phyloP scores from a whole-genome alignment of 768 basidiomycete genomes.

The Termitomyces sp. region DNA sequence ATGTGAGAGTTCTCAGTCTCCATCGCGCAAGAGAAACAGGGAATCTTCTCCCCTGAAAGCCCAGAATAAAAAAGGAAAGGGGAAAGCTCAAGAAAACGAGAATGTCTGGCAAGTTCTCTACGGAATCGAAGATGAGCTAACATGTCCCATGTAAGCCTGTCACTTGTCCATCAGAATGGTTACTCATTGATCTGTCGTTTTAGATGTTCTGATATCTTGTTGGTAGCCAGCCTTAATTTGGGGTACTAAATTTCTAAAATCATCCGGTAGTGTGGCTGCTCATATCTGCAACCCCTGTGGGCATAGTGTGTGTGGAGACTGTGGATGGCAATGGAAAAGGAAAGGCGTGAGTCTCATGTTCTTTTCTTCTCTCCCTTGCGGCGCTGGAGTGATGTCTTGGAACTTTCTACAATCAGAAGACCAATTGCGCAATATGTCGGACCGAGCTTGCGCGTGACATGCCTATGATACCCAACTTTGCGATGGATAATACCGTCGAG shows the following conservation, averaged over 20 bases:
- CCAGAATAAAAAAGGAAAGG: slow-evolving; percentile 40
- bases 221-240: slow-evolving; percentile 17
- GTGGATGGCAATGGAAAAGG: slow-evolving; percentile 53
- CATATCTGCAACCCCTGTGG: slow-evolving; percentile 69
- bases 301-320: slow-evolving; percentile 66
- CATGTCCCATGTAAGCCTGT: slow-evolving; percentile 62
- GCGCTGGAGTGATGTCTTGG: neutral
- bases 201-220: slow-evolving; percentile 74
- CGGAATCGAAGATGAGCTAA: slow-evolving; percentile 58
- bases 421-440: slow-evolving; percentile 58
- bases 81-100: slow-evolving; percentile 21
- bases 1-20: neutral
- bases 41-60: slow-evolving; percentile 6
- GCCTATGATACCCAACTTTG: slow-evolving; percentile 61
- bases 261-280: slow-evolving; percentile 38
- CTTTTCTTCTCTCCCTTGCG: neutral
- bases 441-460: slow-evolving; percentile 28
- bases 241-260: slow-evolving; percentile 18
- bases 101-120: slow-evolving; percentile 26
- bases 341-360: slow-evolving; percentile 36
- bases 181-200: neutral
- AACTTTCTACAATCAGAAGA: slow-evolving; percentile 20
- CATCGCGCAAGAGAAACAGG: slow-evolving; percentile 10
- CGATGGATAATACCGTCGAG: slow-evolving; percentile 54
- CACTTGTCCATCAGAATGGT: neutral